Conservation (phyloP, 2,329 filamentous ascomycete genomes). For the Monosporascus sp. region DNA sequence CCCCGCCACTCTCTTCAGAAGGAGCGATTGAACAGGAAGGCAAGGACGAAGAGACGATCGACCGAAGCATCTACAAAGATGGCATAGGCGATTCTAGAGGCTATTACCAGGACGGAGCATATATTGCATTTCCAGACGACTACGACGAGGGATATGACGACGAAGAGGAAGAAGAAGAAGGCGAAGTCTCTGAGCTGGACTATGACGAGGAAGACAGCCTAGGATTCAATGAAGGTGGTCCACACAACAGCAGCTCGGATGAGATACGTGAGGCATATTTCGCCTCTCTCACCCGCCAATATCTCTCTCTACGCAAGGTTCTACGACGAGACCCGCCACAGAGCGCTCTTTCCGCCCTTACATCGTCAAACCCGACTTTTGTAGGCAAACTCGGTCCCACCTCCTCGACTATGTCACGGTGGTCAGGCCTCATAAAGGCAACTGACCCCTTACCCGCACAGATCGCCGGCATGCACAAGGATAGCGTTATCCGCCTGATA, state of each 20-base stretch:
- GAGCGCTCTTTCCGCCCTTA: slow-evolving; percentile 47
- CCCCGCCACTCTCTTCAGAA: slow-evolving; percentile 26
- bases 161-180: slow-evolving; percentile 19
- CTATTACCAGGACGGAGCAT: slow-evolving; percentile 75
- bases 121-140: slow-evolving; percentile 54
- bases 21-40: slow-evolving; percentile 22
- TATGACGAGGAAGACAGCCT: slow-evolving; percentile 26
- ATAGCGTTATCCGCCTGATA: slow-evolving; percentile 61
- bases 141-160: slow-evolving; percentile 19
- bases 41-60: slow-evolving; percentile 25
- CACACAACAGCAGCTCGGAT: slow-evolving; percentile 26
- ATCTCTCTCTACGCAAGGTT: slow-evolving; percentile 55
- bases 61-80: slow-evolving; percentile 42
- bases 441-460: slow-evolving; percentile 55
- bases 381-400: slow-evolving; percentile 49
- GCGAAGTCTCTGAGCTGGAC: slow-evolving; percentile 12
- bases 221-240: slow-evolving; percentile 18
- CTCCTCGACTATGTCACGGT: slow-evolving; percentile 44
- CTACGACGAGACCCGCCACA: slow-evolving; percentile 53
- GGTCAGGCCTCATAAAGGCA: slow-evolving; percentile 46
- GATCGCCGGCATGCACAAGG: slow-evolving; percentile 60
- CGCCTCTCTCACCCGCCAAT: slow-evolving; percentile 58
- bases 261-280: slow-evolving; percentile 63
- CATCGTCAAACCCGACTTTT: slow-evolving; percentile 47
- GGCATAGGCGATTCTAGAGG: slow-evolving; percentile 52